Percentiles rank a stretch among this genome's conserved stretches.
phyloP scores from a whole-genome alignment of 148 eudicot genomes.

The Vaccinium vitisidaea region DNA sequence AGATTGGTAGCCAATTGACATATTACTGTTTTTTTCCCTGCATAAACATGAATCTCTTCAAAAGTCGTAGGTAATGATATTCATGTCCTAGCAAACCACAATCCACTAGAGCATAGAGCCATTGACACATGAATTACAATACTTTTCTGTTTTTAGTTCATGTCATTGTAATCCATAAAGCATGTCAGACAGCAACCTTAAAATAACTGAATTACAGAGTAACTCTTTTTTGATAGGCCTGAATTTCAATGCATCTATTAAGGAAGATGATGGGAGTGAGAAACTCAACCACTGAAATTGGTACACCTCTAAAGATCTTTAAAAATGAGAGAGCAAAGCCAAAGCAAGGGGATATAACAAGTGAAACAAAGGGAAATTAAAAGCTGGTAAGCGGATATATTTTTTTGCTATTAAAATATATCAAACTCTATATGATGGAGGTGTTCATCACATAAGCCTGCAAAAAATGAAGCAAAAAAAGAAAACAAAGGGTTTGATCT shows the following conservation, averaged over 20 bases:
- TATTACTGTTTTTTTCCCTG: background rate
- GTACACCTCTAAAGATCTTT: background rate
- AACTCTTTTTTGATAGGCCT: background rate
- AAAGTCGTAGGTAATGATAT: background rate
- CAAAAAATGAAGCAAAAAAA: background rate
- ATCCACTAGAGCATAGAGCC: background rate
- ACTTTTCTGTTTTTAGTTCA: background rate
- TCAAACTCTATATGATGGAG: too few species aligned
- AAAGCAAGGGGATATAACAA: background rate
- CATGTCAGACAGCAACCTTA: background rate
- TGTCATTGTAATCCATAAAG: background rate
- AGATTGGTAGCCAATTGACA: background rate
- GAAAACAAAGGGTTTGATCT: background rate
- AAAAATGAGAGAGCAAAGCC: background rate
- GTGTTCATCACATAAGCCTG: background rate
- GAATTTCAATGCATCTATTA: background rate
- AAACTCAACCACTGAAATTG: slow-evolving; percentile 1
- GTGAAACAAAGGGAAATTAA: background rate
- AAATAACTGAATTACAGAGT: background rate
- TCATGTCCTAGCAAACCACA: background rate
- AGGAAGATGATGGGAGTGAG: background rate
- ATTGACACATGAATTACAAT: background rate
- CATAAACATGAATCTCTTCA: background rate
- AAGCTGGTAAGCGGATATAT: background rate
- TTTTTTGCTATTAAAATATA: background rate